Conservation (phyloP, 2,329 filamentous ascomycete genomes). For the Colletotrichum camelliae region DNA sequence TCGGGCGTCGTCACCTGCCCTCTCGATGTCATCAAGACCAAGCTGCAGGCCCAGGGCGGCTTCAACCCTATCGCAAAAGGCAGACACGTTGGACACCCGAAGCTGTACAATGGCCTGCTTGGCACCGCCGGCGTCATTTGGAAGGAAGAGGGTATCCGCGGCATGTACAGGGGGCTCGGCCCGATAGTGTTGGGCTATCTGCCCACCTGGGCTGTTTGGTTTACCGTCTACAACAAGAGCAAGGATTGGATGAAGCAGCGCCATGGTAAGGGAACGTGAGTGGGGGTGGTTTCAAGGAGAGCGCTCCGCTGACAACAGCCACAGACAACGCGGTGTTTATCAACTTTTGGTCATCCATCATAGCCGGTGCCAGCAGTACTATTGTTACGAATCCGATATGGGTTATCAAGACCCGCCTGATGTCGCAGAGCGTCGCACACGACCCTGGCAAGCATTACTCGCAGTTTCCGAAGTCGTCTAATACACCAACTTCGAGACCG, state of each 20-base stretch:
- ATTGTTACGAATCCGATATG: constrained; percentile 97
- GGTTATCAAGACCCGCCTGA: constrained; percentile 98
- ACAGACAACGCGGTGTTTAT: constrained; percentile 78
- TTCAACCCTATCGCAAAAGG: constrained; percentile 63
- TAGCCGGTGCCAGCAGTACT: constrained; percentile 91
- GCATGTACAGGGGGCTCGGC: constrained; percentile 91
- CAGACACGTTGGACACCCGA: constrained; percentile 53
- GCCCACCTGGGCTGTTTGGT: constrained; percentile 97
- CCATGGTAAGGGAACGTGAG: constrained; percentile 55
- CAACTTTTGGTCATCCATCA: constrained; percentile 87
- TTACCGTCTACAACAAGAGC: constrained; percentile 93
- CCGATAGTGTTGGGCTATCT: constrained; percentile 96
- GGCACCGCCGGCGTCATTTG: constrained; percentile 89
- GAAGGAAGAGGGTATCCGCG: constrained; percentile 84
- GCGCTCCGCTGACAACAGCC: constrained; percentile 21
- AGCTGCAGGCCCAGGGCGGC: constrained; percentile 92
- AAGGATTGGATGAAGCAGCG: constrained; percentile 75
- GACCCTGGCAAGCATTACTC: constrained; percentile 51
- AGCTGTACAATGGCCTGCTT: constrained; percentile 83
- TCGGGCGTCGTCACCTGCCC: constrained; percentile 96
- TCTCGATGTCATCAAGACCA: constrained; percentile 98
- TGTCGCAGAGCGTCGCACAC: constrained; percentile 81
- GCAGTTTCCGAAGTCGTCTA: constrained; percentile 52
- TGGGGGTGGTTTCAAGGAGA: not conserved
- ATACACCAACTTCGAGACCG: constrained; percentile 60